A percentile compares a stretch with the other conserved stretches of the same genome.
phyloP scores from a whole-genome alignment of 768 basidiomycete species.

The Podaxis mareebaensis region DNA sequence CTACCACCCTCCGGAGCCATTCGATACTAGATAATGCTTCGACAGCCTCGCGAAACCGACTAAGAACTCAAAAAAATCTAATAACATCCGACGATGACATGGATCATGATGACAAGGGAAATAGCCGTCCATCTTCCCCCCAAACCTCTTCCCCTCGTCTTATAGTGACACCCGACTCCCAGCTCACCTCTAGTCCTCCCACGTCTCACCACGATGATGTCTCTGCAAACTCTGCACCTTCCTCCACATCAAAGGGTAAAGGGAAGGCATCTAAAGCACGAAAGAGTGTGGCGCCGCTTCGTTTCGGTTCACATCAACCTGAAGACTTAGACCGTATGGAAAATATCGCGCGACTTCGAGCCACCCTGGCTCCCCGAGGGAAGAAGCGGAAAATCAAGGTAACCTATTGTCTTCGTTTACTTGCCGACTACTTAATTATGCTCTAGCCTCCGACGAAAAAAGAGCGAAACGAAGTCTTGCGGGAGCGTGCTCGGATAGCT shows the following conservation, averaged over 20 bases:
- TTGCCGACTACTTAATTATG: constrained; percentile 2
- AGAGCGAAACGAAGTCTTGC: constrained; percentile 47
- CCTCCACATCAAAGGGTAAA: constrained; percentile 19
- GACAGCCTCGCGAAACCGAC: constrained; percentile 13
- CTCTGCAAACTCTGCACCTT: constrained; percentile 36
- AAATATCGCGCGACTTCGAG: neutral
- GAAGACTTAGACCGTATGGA: constrained; percentile 18
- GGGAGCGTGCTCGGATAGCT: constrained; percentile 49
- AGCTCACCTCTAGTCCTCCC: constrained; percentile 13
- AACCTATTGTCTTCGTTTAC: neutral
- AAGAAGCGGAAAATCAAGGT: constrained; percentile 19
- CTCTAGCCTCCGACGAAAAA: constrained; percentile 58
- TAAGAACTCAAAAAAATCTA: neutral
- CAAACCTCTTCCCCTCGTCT: constrained; percentile 7
- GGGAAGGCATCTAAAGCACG: neutral
- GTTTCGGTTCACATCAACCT: neutral
- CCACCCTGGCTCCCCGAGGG: neutral
- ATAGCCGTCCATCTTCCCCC: constrained; percentile 11
- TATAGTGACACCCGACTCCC: constrained; percentile 11
- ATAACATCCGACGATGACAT: constrained; percentile 1
- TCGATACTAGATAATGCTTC: constrained; percentile 17
- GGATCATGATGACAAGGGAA: neutral
- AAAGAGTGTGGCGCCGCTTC: constrained; percentile 9
- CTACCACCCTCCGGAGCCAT: constrained; percentile 1
- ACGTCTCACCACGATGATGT: constrained; percentile 9